These are phyloP conservation scores for Fusarium camptoceras DNA, from an alignment of 2,329 filamentous ascomycete species.

Conservation along the genomic window DNA sequence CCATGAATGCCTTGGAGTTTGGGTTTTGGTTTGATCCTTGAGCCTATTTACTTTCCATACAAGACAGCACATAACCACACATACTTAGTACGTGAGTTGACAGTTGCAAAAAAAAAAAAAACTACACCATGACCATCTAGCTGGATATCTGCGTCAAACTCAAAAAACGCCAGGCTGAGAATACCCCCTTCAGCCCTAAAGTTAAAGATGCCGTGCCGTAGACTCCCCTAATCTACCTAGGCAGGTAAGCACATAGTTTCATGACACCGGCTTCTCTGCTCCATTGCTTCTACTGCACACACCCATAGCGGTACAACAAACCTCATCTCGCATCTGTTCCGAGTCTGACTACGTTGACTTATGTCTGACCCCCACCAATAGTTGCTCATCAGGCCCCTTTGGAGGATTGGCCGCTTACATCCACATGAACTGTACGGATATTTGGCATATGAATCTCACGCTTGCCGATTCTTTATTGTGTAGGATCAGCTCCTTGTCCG, in stretches of 20 bases:
- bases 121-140: not conserved
- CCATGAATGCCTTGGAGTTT: not conserved
- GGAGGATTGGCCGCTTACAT: conserved; percentile 15
- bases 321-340: conserved; percentile 11
- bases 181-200: conserved; percentile 29
- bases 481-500: conserved; percentile 3
- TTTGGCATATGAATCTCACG: conserved; percentile 21
- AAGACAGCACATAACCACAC: not conserved
- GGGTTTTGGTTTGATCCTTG: not conserved
- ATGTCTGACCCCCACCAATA: conserved; percentile 2
- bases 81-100: not conserved
- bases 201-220: conserved; percentile 13
- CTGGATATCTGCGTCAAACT: not conserved
- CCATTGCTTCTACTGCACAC: conserved; percentile 8
- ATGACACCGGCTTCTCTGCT: not conserved
- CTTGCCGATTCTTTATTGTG: not conserved
- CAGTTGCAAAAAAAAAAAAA: not conserved
- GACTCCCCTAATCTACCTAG: conserved; percentile 2
- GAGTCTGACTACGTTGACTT: conserved; percentile 7
- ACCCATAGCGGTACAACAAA: conserved; percentile 10
- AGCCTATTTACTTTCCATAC: not conserved
- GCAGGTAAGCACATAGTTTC: not conserved
- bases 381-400: not conserved
- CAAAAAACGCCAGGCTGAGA: conserved; percentile 10
- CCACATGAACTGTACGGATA: not conserved